A percentile compares a stretch with the other conserved stretches of the same genome.
phyloP scores from a whole-genome alignment of 352 stramenopile genomes.

The Globisporangium parvum region DNA sequence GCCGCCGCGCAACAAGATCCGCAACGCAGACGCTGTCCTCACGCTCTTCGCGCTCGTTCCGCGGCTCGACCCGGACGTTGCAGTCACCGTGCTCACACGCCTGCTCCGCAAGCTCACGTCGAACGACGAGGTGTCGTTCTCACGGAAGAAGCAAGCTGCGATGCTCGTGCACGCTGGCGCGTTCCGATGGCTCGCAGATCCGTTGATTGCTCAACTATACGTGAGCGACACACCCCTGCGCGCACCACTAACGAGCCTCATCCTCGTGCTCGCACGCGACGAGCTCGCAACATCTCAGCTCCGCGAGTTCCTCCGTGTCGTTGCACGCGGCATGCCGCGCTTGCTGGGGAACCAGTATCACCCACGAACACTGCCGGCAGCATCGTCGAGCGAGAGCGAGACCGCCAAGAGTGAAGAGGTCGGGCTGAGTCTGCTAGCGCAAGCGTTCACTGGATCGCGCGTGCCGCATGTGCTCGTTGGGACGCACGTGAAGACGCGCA shows the following conservation, averaged over 20 bases:
- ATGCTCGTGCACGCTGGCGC: slow-evolving; percentile 42
- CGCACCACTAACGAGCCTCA: slow-evolving; percentile 25
- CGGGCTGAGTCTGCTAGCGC: slow-evolving; percentile 39
- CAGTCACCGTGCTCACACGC: slow-evolving; percentile 25
- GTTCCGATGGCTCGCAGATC: slow-evolving; percentile 52
- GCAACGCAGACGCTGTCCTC: slow-evolving; percentile 47
- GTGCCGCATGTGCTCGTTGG: slow-evolving; percentile 54
- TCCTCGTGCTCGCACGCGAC: slow-evolving; percentile 39
- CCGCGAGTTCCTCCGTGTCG: slow-evolving; percentile 42
- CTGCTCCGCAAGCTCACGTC: slow-evolving; percentile 41
- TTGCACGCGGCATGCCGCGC: slow-evolving; percentile 46
- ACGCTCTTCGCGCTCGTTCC: slow-evolving; percentile 48
- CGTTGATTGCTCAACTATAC: slow-evolving; percentile 28
- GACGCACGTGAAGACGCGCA: slow-evolving; percentile 37
- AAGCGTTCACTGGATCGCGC: slow-evolving; percentile 27
- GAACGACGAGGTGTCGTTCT: slow-evolving; percentile 33
- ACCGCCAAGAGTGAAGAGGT: slow-evolving; percentile 19
- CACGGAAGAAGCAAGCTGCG: slow-evolving; percentile 40
- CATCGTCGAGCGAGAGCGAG: neutral
- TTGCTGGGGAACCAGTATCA: slow-evolving; percentile 24
- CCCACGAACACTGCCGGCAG: neutral
- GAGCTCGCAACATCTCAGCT: slow-evolving; percentile 45
- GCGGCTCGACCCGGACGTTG: slow-evolving; percentile 20
- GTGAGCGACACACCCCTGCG: slow-evolving; percentile 29
- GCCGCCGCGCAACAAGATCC: slow-evolving; percentile 40